Conservation (phyloP, 495 filamentous ascomycete genomes). For the Daldinia bambusicola region DNA sequence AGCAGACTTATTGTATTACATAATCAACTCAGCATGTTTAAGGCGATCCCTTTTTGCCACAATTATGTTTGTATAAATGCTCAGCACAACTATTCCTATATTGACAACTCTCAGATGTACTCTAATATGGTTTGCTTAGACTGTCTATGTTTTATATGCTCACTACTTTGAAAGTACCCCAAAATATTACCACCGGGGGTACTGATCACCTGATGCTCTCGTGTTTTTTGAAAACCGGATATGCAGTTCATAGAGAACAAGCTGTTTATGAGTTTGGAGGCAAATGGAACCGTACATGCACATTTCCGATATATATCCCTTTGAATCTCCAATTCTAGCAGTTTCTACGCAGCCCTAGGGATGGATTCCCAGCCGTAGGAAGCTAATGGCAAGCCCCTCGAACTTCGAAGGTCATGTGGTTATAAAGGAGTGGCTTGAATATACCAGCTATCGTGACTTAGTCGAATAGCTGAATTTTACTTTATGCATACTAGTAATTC, state of each 20-base stretch:
- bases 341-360: background rate
- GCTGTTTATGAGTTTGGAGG: background rate
- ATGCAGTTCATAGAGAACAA: background rate
- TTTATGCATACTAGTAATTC: background rate
- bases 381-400: background rate
- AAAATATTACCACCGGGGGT: background rate
- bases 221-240: background rate
- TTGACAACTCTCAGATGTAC: background rate
- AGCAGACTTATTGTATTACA: background rate
- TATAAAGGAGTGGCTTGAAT: background rate
- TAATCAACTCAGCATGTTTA: background rate
- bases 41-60: background rate
- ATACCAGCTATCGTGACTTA: too few relatives aligned
- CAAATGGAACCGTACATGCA: background rate
- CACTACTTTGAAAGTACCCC: background rate
- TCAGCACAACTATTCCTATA: background rate
- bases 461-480: too few relatives aligned
- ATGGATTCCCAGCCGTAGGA: background rate
- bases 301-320: background rate
- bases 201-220: background rate
- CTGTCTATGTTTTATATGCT: background rate
- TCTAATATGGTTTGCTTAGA: background rate
- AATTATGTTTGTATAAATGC: background rate
- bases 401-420: background rate
- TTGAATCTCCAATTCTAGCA: background rate